Percentiles rank a stretch among this genome's conserved stretches.
Conservation (phyloP, 2,329 filamentous ascomycete genomes). For the Paraconiothyrium sp. region DNA sequence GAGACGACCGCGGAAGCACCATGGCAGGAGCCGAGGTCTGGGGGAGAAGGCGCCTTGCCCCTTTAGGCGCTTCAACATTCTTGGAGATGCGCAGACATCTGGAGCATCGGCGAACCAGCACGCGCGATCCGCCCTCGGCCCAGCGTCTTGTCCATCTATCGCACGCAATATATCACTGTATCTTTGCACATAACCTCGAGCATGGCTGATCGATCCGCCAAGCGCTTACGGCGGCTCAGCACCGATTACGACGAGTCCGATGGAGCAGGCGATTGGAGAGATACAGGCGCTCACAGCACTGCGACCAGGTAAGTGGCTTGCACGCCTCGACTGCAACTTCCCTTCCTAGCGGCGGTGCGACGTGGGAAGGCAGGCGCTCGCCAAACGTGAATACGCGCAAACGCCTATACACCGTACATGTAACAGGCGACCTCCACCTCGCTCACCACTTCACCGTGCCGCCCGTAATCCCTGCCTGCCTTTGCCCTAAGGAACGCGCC, state of each 20-base stretch:
- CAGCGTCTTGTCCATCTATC: background rate
- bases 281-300: constrained; percentile 43
- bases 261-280: constrained; percentile 43
- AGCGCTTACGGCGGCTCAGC: constrained; percentile 53
- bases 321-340: constrained; percentile 13
- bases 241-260: constrained; percentile 51
- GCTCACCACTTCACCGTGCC: constrained; percentile 9
- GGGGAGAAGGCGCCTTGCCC: constrained; percentile 8
- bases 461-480: constrained; percentile 7
- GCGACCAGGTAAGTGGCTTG: constrained; percentile 41
- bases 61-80: constrained; percentile 5
- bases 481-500: constrained; percentile 9
- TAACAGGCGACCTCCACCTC: background rate
- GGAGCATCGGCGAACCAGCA: constrained; percentile 10
- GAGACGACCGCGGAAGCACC: background rate
- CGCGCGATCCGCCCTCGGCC: background rate
- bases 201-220: constrained; percentile 47
- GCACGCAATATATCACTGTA: constrained; percentile 1
- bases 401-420: background rate
- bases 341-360: constrained; percentile 16
- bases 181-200: background rate
- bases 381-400: background rate
- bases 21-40: constrained; percentile 14
- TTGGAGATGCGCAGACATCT: constrained; percentile 6
- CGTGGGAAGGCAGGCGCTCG: constrained; percentile 12